These are phyloP conservation scores for Mucuna pruriens DNA, from an alignment of 306 rosid genomes.

Conservation along the genomic window DNA sequence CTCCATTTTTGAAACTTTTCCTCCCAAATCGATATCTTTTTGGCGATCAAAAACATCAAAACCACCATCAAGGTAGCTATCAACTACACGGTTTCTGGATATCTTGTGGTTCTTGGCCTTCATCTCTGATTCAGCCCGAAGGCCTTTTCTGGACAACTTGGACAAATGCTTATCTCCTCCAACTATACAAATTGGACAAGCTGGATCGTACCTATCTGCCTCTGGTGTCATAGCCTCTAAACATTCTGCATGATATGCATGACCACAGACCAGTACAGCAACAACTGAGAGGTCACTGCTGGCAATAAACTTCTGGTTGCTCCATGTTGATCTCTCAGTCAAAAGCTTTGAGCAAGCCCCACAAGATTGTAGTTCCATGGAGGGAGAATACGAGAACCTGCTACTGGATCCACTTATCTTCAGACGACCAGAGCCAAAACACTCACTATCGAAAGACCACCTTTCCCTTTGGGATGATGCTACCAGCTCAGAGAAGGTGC, in stretches of 20 bases:
- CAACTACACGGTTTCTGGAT: constrained; percentile 74
- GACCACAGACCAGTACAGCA: constrained; percentile 81
- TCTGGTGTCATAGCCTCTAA: constrained; percentile 75
- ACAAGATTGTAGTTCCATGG: constrained; percentile 72
- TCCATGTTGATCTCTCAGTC: constrained; percentile 78
- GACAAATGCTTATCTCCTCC: constrained; percentile 75
- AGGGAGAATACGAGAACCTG: constrained; percentile 79
- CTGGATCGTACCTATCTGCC: constrained; percentile 72
- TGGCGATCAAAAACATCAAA: constrained; percentile 60
- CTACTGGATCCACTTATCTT: constrained; percentile 80
- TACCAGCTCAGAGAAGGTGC: constrained; percentile 92
- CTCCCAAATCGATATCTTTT: constrained; percentile 46
- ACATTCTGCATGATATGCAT: constrained; percentile 85
- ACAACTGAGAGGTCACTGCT: constrained; percentile 65
- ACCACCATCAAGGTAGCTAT: constrained; percentile 64
- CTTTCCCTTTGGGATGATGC: constrained; percentile 88
- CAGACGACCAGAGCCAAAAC: constrained; percentile 62
- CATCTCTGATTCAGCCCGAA: constrained; percentile 58
- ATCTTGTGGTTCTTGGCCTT: constrained; percentile 70
- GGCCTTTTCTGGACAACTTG: constrained; percentile 58
- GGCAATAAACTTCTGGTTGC: constrained; percentile 64
- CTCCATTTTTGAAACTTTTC: constrained; percentile 66
- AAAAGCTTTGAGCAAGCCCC: constrained; percentile 74
- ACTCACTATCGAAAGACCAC: constrained; percentile 92
- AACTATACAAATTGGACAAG: constrained; percentile 73